Evolutionary conservation across 164 flowering plant genomes (phyloP), one percentile per base, ranked within the genome.

Genomic region (Magnolia sinica): DNA sequence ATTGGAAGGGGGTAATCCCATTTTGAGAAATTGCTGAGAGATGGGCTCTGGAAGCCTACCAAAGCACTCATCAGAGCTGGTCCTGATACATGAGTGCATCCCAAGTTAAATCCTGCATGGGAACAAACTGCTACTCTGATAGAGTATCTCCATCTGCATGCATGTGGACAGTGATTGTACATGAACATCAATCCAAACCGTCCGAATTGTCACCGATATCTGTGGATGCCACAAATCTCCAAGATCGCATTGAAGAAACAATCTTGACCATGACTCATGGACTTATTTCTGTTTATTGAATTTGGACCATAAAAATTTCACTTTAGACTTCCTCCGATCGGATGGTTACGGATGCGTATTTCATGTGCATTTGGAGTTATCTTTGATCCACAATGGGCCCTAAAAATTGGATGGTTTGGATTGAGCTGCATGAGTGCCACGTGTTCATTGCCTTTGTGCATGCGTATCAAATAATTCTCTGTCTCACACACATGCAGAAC

Each of bases 31-130:
- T 27, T 45, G 70, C 70, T 59, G 61, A 74, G 72, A 73, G 65
- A 50, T 64, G 50, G 76, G 66, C 29, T 73, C 51, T 78, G 74
- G 76, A 81, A 81, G 81, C 80, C 82, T 73, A 81, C 81, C 83
- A 74, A 78, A 82, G 64, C 77, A 79, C 82, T 83, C 84, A 78
- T 79, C 79, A 78, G 70, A 73, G 73, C 55, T 74, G 84, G 80
- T 75, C 45, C 45, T 37, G 82, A 82, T 73, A 55, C 23, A 79
- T 82, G 85, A 86, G 87, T 82, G 69, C 45, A 74, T 76, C 79
- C 77, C 72, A 83, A 81, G 87, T 72, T 74, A 77, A 49, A 78
- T 82, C 78, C 81, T 70, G 70, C 76, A 75, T 64, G 78, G 67
- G 10, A 22, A 29, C 70, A 50, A 29, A 6, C 68, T 22, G 63